Evolutionary conservation across 192 early-diverging fungal species (phyloP), one percentile per base, ranked within the genome.

Genomic region (Kappamyces sp.): DNA sequence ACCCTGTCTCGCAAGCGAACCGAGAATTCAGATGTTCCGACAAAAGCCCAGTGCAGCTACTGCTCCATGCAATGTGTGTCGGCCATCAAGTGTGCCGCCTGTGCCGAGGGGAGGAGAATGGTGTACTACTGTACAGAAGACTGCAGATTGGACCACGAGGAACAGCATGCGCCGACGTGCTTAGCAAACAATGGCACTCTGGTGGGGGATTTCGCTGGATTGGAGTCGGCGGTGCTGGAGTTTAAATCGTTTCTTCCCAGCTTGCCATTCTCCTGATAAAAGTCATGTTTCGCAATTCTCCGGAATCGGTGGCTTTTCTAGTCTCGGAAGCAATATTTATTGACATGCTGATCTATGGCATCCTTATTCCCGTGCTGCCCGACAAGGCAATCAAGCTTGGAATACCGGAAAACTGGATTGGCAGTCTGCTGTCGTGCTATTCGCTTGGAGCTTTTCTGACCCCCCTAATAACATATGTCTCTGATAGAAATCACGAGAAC

Each of bases 111-210:
- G 5, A 47, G 43, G 5, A 32, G 47, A 1, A 45, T 49, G 22
- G 38, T 67, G 32, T 67, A 47, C 51, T 67, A 67, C 45, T 67
- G 66, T 38, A 55, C 34, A 4, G 66, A 67, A 45, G 66, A 67
- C 15, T 67, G 66, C 39, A 45, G 54, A 34, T 8, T 45, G 12
- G 65, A 57, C 15, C 65, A 66, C 47, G 36, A 45, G 9, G 50
- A 35, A 31, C 59, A 60, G 30, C 55, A 58, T 38, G 55, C 45
- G 45, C 5, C 5, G 9, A 46, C 6, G 0, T 58, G 55, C 37
- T 45, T 22, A 29, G 47, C 45, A 58, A 38, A 38, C 42, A 38
- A 58, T 22, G 22, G 22, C 22, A 22, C 22, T 22, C 22, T 22
- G 22, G 22, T 22, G 0, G 22, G 22, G 22, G 43, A 52, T 52